These are phyloP conservation scores for Zygotorulaspora florentina DNA, from an alignment of 805 yeast species.

Conservation along the genomic window DNA sequence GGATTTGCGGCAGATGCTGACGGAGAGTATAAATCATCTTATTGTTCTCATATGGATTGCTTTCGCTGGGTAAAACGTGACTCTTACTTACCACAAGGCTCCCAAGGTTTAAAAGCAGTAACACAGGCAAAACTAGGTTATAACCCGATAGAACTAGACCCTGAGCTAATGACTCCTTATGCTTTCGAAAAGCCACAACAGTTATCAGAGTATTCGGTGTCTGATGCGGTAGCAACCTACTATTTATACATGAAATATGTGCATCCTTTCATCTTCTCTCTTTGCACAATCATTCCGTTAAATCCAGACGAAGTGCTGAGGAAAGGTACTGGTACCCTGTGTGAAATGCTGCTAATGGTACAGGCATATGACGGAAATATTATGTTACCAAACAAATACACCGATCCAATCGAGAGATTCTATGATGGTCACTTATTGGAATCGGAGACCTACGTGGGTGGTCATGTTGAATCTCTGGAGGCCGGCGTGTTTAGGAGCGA, in stretches of 20 bases:
- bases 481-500: slow-evolving; percentile 98
- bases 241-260: slow-evolving; percentile 94
- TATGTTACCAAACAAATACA: slow-evolving; percentile 86
- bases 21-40: slow-evolving; percentile 87
- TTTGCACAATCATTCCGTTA: slow-evolving; percentile 91
- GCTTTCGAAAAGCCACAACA: slow-evolving; percentile 92
- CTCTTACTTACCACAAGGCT: slow-evolving; percentile 95
- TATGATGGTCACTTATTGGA: slow-evolving; percentile 92
- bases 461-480: slow-evolving; percentile 95
- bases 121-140: slow-evolving; percentile 94
- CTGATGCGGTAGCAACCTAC: slow-evolving; percentile 98
- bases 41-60: slow-evolving; percentile 97
- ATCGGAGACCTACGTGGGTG: slow-evolving; percentile 97
- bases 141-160: slow-evolving; percentile 94
- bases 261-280: slow-evolving; percentile 92
- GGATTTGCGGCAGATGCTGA: slow-evolving; percentile 88
- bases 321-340: slow-evolving; percentile 97
- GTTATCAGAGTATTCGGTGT: slow-evolving; percentile 93
- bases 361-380: slow-evolving; percentile 82
- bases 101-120: slow-evolving; percentile 97
- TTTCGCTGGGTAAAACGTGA: slow-evolving; percentile 98
- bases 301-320: slow-evolving; percentile 95
- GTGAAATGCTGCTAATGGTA: slow-evolving; percentile 96
- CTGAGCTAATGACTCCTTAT: slow-evolving; percentile 96
- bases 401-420: slow-evolving; percentile 90